phyloP scores from a whole-genome alignment of 148 eudicot species.

The Fagopyrum esculentum region DNA sequence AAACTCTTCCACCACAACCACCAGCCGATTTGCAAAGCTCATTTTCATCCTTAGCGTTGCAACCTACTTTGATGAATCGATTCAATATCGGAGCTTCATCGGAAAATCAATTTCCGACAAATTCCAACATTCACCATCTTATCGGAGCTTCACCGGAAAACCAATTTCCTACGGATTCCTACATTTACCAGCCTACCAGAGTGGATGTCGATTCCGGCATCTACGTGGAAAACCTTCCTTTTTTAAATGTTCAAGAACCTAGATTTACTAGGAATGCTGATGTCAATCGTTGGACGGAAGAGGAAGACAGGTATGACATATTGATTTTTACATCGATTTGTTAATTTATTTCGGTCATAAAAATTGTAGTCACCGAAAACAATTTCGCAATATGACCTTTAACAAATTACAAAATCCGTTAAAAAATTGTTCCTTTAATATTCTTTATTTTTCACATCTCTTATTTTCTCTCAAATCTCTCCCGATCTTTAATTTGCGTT shows the following conservation, averaged over 20 bases:
- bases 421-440: too few relatives aligned
- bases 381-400: too few relatives aligned
- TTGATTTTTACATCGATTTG: neutral
- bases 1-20: neutral
- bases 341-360: neutral
- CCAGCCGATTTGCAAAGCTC: neutral
- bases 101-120: neutral
- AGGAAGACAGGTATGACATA: neutral
- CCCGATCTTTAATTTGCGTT: too few relatives aligned
- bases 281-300: neutral
- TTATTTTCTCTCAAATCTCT: too few relatives aligned
- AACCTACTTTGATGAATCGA: neutral
- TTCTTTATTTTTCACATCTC: too few relatives aligned
- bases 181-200: neutral
- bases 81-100: neutral
- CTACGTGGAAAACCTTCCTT: neutral
- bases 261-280: neutral
- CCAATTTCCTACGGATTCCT: neutral
- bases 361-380: too few relatives aligned
- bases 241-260: neutral
- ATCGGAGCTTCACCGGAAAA: neutral
- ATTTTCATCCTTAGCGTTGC: neutral
- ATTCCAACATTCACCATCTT: neutral
- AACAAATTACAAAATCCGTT: too few relatives aligned
- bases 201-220: neutral